phyloP scores from a whole-genome alignment of 192 early-diverging fungal species.

The Podila epicladia region DNA sequence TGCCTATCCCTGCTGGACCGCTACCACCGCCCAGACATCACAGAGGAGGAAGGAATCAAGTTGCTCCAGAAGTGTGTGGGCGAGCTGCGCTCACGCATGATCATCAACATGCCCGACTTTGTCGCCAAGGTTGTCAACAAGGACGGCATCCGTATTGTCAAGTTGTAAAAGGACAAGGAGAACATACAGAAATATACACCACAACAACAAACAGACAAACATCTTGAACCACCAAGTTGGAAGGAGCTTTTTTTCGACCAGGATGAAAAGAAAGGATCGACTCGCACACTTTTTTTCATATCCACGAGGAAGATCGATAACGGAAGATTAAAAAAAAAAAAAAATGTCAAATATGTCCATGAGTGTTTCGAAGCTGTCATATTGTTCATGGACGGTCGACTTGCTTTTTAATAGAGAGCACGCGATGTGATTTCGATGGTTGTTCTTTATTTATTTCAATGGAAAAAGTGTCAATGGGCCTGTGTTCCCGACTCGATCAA shows the following conservation, averaged over 20 bases:
- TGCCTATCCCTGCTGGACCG: slow-evolving; percentile 91
- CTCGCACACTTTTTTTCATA: neutral
- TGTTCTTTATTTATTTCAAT: too few species aligned
- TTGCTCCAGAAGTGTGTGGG: slow-evolving; percentile 85
- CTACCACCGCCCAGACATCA: slow-evolving; percentile 85
- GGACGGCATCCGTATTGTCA: slow-evolving; percentile 81
- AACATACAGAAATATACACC: neutral
- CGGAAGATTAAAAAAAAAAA: too few species aligned
- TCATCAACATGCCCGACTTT: slow-evolving; percentile 86
- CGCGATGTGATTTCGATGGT: too few species aligned
- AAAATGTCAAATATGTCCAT: too few species aligned
- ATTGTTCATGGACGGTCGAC: too few species aligned
- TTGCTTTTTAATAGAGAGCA: too few species aligned
- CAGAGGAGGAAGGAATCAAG: slow-evolving; percentile 85
- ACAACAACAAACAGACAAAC: neutral
- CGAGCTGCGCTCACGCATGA: slow-evolving; percentile 86
- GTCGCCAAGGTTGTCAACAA: slow-evolving; percentile 87
- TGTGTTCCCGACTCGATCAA: too few species aligned
- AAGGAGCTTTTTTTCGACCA: neutral
- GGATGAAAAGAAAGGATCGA: neutral
- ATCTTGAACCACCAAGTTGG: neutral
- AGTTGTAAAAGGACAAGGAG: slow-evolving; percentile 34
- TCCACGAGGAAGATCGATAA: neutral
- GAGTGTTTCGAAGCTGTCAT: too few species aligned
- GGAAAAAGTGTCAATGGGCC: too few species aligned